phyloP scores from a whole-genome alignment of 1,284 basidiomycete species.

The Puccinia horiana region DNA sequence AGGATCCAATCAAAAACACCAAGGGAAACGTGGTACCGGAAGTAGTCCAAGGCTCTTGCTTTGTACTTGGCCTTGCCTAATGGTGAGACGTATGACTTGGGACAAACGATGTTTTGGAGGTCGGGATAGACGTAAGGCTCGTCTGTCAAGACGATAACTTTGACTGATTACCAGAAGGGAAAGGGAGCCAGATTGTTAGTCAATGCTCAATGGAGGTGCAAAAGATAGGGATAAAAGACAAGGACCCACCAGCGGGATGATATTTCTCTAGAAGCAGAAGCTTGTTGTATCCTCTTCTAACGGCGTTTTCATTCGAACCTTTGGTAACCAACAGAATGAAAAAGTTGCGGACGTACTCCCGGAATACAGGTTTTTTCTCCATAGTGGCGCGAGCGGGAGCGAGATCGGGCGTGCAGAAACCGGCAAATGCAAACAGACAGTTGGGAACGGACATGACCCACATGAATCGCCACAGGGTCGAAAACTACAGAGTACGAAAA shows the following conservation, averaged over 20 bases:
- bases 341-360: conserved; percentile 60
- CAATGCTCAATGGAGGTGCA: neutral
- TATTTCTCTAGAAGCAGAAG: conserved; percentile 60
- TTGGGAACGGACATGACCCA: conserved; percentile 59
- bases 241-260: conserved; percentile 56
- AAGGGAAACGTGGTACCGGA: conserved; percentile 59
- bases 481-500: conserved; percentile 53
- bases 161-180: conserved; percentile 51
- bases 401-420: conserved; percentile 57
- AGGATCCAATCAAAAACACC: conserved; percentile 61
- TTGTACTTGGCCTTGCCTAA: conserved; percentile 61
- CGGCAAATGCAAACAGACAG: conserved; percentile 59
- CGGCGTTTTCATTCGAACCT: conserved; percentile 60
- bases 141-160: conserved; percentile 60
- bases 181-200: neutral
- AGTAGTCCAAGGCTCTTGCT: conserved; percentile 61
- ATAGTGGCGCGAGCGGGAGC: conserved; percentile 58
- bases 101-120: conserved; percentile 60
- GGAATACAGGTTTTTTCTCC: conserved; percentile 59
- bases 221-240: neutral
- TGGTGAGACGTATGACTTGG: conserved; percentile 60
- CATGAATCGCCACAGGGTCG: conserved; percentile 59
- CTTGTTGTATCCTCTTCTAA: conserved; percentile 60
- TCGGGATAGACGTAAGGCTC: conserved; percentile 61
- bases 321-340: conserved; percentile 60